phyloP scores from a whole-genome alignment of 805 yeast genomes.

The Debaryomyces tyrocola region DNA sequence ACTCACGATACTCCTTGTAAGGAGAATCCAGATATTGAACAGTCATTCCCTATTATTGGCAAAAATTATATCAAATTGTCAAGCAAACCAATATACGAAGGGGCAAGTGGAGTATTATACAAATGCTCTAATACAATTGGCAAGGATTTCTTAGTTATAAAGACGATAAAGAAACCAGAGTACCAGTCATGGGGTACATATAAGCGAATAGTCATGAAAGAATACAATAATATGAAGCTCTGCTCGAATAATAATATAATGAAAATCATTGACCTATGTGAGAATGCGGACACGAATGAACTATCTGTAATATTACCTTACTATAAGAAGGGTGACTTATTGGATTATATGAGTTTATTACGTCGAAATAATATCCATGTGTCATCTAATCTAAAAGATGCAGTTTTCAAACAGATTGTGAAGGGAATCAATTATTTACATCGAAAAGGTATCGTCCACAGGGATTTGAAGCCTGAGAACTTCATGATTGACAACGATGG shows the following conservation, averaged over 20 bases:
- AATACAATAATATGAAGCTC: conserved; percentile 25
- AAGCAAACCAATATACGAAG: conserved; percentile 38
- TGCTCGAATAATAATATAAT: conserved; percentile 31
- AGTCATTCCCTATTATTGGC: conserved; percentile 13
- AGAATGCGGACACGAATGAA: conserved; percentile 12
- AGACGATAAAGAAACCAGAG: conserved; percentile 25
- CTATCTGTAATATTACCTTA: conserved; percentile 42
- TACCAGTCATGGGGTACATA: conserved; percentile 14
- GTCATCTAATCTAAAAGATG: conserved; percentile 39
- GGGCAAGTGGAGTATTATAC: conserved; percentile 40
- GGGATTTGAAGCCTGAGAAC: conserved; percentile 59
- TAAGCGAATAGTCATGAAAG: conserved; percentile 24
- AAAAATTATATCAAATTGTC: conserved; percentile 23
- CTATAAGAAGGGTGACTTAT: conserved; percentile 48
- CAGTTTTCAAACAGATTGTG: conserved; percentile 46
- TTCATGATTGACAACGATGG: conserved; percentile 47
- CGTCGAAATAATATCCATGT: conserved; percentile 34
- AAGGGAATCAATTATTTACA: conserved; percentile 48
- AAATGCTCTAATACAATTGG: conserved; percentile 27
- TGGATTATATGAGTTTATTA: conserved; percentile 40
- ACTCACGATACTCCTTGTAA: too few species aligned
- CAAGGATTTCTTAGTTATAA: conserved; percentile 26
- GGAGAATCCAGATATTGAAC: too few species aligned
- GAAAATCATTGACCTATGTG: conserved; percentile 24
- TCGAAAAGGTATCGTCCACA: conserved; percentile 41